Conservation (phyloP, 1,284 basidiomycete species). For the Taiwanofungus camphoratus region DNA sequence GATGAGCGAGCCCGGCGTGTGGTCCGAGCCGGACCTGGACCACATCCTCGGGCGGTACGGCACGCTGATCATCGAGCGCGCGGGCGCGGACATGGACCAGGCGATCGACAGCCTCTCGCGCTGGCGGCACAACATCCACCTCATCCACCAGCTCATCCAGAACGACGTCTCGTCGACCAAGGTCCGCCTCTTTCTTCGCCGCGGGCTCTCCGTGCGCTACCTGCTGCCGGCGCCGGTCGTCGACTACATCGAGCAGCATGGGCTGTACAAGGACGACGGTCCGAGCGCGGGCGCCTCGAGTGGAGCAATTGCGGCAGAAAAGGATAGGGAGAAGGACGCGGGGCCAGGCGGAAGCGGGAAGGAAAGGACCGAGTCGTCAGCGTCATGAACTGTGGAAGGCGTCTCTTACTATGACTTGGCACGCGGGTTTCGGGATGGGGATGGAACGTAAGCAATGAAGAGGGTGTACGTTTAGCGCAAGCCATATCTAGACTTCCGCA, state of each 20-base stretch:
- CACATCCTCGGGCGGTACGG: constrained; percentile 95
- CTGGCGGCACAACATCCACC: constrained; percentile 87
- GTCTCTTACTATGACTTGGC: too few relatives aligned
- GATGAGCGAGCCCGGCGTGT: constrained; percentile 98
- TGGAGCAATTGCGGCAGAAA: constrained; percentile 21
- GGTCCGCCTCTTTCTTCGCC: constrained; percentile 83
- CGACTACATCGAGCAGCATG: constrained; percentile 87
- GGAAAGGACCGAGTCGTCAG: neutral
- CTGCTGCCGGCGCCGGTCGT: constrained; percentile 89
- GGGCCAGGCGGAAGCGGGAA: constrained; percentile 4
- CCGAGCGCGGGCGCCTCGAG: constrained; percentile 20
- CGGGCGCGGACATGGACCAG: constrained; percentile 88
- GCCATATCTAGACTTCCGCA: too few relatives aligned
- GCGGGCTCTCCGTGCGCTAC: constrained; percentile 93
- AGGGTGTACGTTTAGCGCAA: too few relatives aligned
- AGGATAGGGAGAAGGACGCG: constrained; percentile 34
- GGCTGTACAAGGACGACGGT: constrained; percentile 66
- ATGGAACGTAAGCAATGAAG: too few relatives aligned
- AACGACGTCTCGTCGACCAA: constrained; percentile 98
- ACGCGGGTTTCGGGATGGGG: too few relatives aligned
- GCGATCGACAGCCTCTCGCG: constrained; percentile 71
- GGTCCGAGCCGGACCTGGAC: constrained; percentile 93
- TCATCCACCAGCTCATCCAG: constrained; percentile 95
- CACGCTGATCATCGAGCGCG: constrained; percentile 91
- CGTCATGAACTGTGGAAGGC: too few relatives aligned